Conservation (phyloP, 306 rosid genomes). For the Trifolium repens region DNA sequence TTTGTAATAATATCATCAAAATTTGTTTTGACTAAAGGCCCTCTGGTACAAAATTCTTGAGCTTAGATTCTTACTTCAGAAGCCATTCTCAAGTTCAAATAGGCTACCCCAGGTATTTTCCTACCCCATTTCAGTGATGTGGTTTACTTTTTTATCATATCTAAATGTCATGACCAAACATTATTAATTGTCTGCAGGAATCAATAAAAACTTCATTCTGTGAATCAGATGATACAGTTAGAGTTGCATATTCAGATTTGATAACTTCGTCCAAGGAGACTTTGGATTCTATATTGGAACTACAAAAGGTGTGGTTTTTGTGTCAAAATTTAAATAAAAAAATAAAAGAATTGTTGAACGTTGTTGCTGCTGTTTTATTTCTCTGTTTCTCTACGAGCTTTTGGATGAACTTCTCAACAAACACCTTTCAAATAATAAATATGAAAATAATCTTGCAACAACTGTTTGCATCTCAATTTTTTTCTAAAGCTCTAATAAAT, state of each 20-base stretch:
- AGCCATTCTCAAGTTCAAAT: slow-evolving; percentile 79
- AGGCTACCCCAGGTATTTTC: slow-evolving; percentile 80
- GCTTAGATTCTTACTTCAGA: slow-evolving; percentile 83
- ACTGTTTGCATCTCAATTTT: background rate
- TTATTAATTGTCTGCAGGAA: slow-evolving; percentile 61
- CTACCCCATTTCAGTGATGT: slow-evolving; percentile 25
- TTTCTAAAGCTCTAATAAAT: too few relatives aligned
- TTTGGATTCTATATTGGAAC: slow-evolving; percentile 76
- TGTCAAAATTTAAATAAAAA: slow-evolving; percentile 20
- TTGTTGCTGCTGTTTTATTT: slow-evolving; percentile 7
- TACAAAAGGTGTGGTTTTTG: slow-evolving; percentile 65
- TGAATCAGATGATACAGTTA: slow-evolving; percentile 63
- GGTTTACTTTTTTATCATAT: slow-evolving; percentile 28
- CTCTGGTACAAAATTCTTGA: slow-evolving; percentile 94
- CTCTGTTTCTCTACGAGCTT: slow-evolving; percentile 3
- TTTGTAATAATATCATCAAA: background rate
- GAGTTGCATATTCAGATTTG: slow-evolving; percentile 66
- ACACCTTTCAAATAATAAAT: background rate
- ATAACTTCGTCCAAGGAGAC: slow-evolving; percentile 71
- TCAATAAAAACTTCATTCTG: slow-evolving; percentile 66
- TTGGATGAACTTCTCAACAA: slow-evolving; percentile 6
- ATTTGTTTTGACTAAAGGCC: slow-evolving; percentile 54
- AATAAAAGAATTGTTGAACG: background rate
- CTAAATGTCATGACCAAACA: slow-evolving; percentile 29
- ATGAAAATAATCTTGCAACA: background rate